A percentile compares a stretch with the other conserved stretches of the same genome.
Evolutionary conservation across 305 asterid genomes (phyloP).

Genomic region (Andrographis paniculata): DNA sequence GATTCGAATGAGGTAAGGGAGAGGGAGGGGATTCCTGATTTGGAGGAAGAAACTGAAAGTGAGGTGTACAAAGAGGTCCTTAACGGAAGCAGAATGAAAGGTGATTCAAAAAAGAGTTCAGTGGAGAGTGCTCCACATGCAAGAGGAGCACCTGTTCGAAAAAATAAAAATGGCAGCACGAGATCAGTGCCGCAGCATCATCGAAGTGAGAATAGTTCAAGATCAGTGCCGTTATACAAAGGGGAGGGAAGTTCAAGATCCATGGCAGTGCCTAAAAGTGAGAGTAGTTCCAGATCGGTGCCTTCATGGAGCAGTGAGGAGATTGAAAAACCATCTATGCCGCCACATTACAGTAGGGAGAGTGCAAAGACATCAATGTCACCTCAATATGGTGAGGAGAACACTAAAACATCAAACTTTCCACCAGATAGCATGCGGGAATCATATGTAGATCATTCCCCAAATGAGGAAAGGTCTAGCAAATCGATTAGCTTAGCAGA

Average conservation of each 20-base stretch:
- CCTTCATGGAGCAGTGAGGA: conserved; percentile 48
- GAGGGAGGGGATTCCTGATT: conserved; percentile 95
- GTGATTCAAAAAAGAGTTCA: conserved; percentile 26
- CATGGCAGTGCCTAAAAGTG: conserved; percentile 26
- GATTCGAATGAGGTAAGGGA: conserved; percentile 85
- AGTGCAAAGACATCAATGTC: conserved; percentile 26
- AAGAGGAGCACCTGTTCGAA: conserved; percentile 20
- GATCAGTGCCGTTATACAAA: conserved; percentile 24
- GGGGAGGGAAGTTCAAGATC: conserved; percentile 27
- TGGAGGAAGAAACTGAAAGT: conserved; percentile 90
- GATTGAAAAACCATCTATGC: conserved; percentile 29
- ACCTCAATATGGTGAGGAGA: conserved; percentile 23
- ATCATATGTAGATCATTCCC: conserved; percentile 21
- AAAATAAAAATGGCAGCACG: conserved; percentile 15
- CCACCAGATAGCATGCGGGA: conserved; percentile 18
- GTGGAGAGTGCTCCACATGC: conserved; percentile 20
- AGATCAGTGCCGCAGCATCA: conserved; percentile 23
- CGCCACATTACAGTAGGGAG: conserved; percentile 26
- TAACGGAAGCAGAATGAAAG: conserved; percentile 29
- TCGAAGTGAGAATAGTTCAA: conserved; percentile 24
- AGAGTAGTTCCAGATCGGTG: conserved; percentile 29
- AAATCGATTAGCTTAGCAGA: conserved; percentile 45
- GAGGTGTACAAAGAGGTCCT: conserved; percentile 41
- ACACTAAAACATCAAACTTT: conserved; percentile 19
- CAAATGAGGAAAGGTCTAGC: conserved; percentile 27